phyloP scores from a whole-genome alignment of 2,329 filamentous ascomycete genomes.

The Hypoxylon rubiginosum region DNA sequence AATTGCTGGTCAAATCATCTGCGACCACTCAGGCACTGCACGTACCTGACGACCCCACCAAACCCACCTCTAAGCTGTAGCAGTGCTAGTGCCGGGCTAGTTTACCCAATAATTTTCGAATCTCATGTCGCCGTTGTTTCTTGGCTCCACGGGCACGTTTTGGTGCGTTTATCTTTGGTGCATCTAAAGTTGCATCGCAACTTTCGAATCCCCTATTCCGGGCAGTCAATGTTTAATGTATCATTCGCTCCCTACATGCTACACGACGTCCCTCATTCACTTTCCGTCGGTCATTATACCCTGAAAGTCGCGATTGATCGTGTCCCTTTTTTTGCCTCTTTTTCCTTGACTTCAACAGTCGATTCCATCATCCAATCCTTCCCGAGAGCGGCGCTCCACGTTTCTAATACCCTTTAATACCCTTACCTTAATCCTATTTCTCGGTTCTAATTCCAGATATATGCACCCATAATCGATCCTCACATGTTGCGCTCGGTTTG shows the following conservation, averaged over 20 bases:
- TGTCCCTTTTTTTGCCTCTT: conserved; percentile 12
- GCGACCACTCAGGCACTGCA: conserved; percentile 17
- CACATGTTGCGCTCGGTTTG: conserved; percentile 10
- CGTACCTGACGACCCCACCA: conserved; percentile 33
- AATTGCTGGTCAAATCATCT: neutral
- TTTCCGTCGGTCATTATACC: conserved; percentile 6
- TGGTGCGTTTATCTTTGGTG: neutral
- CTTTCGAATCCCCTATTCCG: neutral
- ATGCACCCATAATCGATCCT: neutral
- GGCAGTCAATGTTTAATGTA: neutral
- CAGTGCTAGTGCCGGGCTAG: conserved; percentile 11
- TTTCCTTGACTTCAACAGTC: conserved; percentile 20
- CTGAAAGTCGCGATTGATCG: conserved; percentile 5
- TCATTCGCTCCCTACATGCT: neutral
- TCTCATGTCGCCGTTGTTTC: neutral
- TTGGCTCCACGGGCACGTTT: conserved; percentile 22
- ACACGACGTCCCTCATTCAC: conserved; percentile 1
- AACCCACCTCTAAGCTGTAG: neutral
- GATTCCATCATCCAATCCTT: conserved; percentile 17
- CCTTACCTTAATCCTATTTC: conserved; percentile 17
- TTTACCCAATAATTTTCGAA: conserved; percentile 25
- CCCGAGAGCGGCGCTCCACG: conserved; percentile 31
- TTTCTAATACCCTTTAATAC: conserved; percentile 29
- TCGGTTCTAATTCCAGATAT: conserved; percentile 26
- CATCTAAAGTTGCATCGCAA: neutral